A percentile compares a stretch with the other conserved stretches of the same genome.
Conservation (phyloP, 768 basidiomycete species). For the Mycena leptocephala region DNA sequence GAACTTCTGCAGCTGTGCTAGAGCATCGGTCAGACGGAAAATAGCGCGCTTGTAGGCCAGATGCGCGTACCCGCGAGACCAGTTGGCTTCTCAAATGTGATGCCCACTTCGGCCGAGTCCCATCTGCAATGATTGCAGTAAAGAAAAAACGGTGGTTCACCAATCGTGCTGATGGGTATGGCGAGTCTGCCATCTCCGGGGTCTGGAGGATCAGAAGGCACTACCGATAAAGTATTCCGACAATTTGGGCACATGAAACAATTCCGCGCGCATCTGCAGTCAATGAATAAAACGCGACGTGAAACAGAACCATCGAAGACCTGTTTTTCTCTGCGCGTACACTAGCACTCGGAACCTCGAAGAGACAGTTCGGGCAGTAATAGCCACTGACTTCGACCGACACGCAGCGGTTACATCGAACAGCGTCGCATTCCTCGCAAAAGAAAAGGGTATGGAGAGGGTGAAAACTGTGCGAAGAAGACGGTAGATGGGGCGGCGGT, state of each 20-base stretch:
- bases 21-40: constrained; percentile 16
- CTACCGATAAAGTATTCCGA: constrained; percentile 89
- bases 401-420: constrained; percentile 95
- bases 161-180: constrained; percentile 71
- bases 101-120: constrained; percentile 93
- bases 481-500: constrained; percentile 83
- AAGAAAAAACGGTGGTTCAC: constrained; percentile 92
- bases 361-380: constrained; percentile 98
- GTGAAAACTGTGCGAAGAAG: constrained; percentile 88
- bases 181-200: constrained; percentile 69
- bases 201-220: constrained; percentile 90
- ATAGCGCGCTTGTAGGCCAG: neutral
- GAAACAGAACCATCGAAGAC: constrained; percentile 53
- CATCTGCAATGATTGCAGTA: constrained; percentile 95
- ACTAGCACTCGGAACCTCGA: constrained; percentile 98
- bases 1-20: constrained; percentile 92
- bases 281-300: neutral
- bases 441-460: constrained; percentile 92
- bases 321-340: constrained; percentile 99
- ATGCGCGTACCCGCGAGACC: constrained; percentile 86
- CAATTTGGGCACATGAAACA: constrained; percentile 98
- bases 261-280: constrained; percentile 92
- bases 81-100: constrained; percentile 97
- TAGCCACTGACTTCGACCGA: constrained; percentile 96
- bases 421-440: constrained; percentile 98